phyloP scores from a whole-genome alignment of 2,329 filamentous ascomycete genomes.

The Microcera coccophila region DNA sequence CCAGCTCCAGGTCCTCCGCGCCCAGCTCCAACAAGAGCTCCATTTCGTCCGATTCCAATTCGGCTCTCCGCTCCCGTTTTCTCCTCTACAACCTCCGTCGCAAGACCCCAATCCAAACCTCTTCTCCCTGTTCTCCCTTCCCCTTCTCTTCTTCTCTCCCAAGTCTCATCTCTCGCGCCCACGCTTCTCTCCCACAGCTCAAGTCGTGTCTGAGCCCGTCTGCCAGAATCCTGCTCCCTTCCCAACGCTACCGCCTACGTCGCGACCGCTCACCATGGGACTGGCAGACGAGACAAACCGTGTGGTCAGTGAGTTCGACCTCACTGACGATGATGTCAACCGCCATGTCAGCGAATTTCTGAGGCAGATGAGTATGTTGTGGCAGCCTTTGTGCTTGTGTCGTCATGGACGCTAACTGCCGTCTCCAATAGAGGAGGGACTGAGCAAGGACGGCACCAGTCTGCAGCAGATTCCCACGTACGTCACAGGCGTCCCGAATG shows the following conservation, averaged over 20 bases:
- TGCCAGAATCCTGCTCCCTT: slow-evolving; percentile 56
- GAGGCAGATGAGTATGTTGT: slow-evolving; percentile 65
- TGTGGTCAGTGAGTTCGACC: slow-evolving; percentile 82
- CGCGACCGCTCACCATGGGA: slow-evolving; percentile 56
- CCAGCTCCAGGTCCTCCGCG: slow-evolving; percentile 42
- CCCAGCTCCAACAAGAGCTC: slow-evolving; percentile 16
- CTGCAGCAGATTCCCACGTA: slow-evolving; percentile 97
- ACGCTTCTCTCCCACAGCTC: slow-evolving; percentile 30
- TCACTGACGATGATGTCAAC: slow-evolving; percentile 72
- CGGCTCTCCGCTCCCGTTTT: neutral
- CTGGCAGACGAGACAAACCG: slow-evolving; percentile 69
- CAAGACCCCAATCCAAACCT: slow-evolving; percentile 23
- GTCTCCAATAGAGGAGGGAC: slow-evolving; percentile 64
- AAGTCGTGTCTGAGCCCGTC: slow-evolving; percentile 41
- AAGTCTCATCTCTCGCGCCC: slow-evolving; percentile 23
- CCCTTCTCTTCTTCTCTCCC: slow-evolving; percentile 13
- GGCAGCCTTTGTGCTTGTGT: slow-evolving; percentile 1
- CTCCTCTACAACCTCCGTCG: neutral
- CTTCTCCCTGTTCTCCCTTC: slow-evolving; percentile 17
- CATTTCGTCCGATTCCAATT: too few relatives aligned
- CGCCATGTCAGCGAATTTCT: slow-evolving; percentile 82
- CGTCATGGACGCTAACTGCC: slow-evolving; percentile 10
- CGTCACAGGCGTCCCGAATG: slow-evolving; percentile 92
- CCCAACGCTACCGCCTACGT: slow-evolving; percentile 50
- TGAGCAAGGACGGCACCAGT: slow-evolving; percentile 71